Conservation (phyloP, 2,329 filamentous ascomycete species). For the Diaporthe ampelina region DNA sequence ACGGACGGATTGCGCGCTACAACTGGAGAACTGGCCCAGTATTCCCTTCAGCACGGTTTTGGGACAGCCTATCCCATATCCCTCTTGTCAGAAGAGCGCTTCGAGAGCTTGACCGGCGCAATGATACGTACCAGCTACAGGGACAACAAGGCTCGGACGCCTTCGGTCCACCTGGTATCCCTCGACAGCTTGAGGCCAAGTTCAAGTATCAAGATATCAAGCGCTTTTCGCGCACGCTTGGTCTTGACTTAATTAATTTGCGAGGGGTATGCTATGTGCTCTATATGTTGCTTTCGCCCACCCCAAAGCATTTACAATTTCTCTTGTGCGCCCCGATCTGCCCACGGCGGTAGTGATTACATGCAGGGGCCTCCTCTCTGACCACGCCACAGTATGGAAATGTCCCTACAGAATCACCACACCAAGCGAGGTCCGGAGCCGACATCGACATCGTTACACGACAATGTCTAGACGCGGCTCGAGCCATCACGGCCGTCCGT, state of each 20-base stretch:
- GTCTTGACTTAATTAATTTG: constrained; percentile 7
- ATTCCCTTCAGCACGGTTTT: neutral
- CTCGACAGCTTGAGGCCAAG: neutral
- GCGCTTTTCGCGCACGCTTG: neutral
- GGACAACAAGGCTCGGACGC: neutral
- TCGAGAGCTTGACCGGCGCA: constrained; percentile 15
- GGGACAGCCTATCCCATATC: constrained; percentile 11
- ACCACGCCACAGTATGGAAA: neutral
- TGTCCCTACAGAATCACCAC: neutral
- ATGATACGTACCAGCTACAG: neutral
- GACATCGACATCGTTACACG: neutral
- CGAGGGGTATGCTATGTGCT: neutral
- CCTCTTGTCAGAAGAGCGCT: constrained; percentile 1
- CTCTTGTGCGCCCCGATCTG: no score
- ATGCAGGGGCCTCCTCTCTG: neutral
- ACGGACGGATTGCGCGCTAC: neutral
- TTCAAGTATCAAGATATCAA: neutral
- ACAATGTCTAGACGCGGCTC: neutral
- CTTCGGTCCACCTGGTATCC: neutral
- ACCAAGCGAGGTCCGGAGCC: neutral
- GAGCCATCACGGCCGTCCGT: neutral
- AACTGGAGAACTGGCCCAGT: neutral
- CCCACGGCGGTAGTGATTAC: neutral
- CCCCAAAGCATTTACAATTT: neutral
- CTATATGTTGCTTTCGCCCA: neutral